Base-by-base conservation (phyloP, 2,329 filamentous ascomycete species). In the Byssoonygena ceratinophila region DNA sequence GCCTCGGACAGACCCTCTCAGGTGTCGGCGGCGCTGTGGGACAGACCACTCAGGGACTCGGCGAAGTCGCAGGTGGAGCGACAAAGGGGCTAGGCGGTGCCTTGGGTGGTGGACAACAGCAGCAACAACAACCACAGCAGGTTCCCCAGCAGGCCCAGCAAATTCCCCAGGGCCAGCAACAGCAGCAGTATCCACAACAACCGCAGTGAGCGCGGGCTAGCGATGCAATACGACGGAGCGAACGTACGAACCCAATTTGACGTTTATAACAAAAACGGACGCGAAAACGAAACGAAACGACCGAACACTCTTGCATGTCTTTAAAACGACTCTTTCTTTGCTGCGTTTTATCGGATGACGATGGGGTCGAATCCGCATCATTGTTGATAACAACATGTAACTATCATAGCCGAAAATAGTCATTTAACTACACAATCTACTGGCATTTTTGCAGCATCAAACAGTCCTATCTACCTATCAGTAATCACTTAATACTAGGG, bases 11-110 rank as follows among this genome's bases (percentile, higher is more conserved):
- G 25, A 52, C 53, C 3, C 25, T 48, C 7, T 25, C 37, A 2
- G 53, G 48, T 14, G 53, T 55, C 36, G 53, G 53, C 20, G 41
- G 48, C 44, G 49, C 49, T 2, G 47, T 55, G 27, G 53, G 49
- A 34, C 34, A 55, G 18, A 55, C 53, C 0, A 55, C 53, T 8
- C 34, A 55, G 36, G 53, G 53, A 18, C 12, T 52, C 22, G 53
- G 53, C 12, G 47, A 52, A 25, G n/a, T 49, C 14, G 53, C 36
- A 2, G 53, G 53, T 11, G 48, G 49, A 25, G 44, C 49, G 4
- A 55, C 53, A 11, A 46, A 52, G 32, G 49, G 37, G n/a, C 31
- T 55, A 8, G 53, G 53, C 9, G 43, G 49, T 18, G 49, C 53
- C 9, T 18, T 51, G n/a, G 52, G 52, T 16, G 50, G 50, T n/a